Evolutionary conservation across 1,284 basidiomycete genomes (phyloP).

Genomic region (Puccinia horiana): DNA sequence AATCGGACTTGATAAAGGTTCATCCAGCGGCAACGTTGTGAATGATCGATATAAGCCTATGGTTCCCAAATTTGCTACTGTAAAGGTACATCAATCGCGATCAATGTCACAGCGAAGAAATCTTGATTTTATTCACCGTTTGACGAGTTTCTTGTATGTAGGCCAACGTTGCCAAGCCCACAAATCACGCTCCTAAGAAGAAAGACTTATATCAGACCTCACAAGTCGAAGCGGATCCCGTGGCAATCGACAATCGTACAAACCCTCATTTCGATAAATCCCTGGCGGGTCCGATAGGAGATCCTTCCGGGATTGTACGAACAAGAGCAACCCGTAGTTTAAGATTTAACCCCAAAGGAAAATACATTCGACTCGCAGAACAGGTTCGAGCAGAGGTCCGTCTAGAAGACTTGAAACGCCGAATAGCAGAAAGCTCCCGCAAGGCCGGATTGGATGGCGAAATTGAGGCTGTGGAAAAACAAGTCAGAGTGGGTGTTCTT

Average conservation of each 20-base stretch:
- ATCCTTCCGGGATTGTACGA: slow-evolving; percentile 65
- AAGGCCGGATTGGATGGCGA: slow-evolving; percentile 92
- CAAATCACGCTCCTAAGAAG: slow-evolving; percentile 25
- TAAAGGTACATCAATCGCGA: slow-evolving; percentile 65
- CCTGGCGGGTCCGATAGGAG: slow-evolving; percentile 56
- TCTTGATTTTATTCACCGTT: neutral
- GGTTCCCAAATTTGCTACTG: slow-evolving; percentile 93
- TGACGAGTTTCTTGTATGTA: slow-evolving; percentile 52
- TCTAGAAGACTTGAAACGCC: slow-evolving; percentile 84
- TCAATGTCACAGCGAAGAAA: neutral
- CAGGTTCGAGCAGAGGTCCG: slow-evolving; percentile 78
- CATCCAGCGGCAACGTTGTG: slow-evolving; percentile 69
- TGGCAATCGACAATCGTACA: slow-evolving; percentile 38
- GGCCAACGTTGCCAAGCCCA: slow-evolving; percentile 68
- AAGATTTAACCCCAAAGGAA: slow-evolving; percentile 85
- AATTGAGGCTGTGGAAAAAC: slow-evolving; percentile 83
- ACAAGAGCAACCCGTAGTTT: slow-evolving; percentile 72
- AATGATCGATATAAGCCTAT: slow-evolving; percentile 91
- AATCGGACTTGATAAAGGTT: slow-evolving; percentile 56
- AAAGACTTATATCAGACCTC: slow-evolving; percentile 45
- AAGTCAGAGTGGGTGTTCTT: slow-evolving; percentile 68
- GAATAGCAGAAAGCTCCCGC: slow-evolving; percentile 84
- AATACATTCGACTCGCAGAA: slow-evolving; percentile 80
- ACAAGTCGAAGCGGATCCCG: slow-evolving; percentile 29
- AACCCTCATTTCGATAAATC: slow-evolving; percentile 73